Conservation (phyloP, 177 flowering plant genomes). For the Vitis hybrid region DNA sequence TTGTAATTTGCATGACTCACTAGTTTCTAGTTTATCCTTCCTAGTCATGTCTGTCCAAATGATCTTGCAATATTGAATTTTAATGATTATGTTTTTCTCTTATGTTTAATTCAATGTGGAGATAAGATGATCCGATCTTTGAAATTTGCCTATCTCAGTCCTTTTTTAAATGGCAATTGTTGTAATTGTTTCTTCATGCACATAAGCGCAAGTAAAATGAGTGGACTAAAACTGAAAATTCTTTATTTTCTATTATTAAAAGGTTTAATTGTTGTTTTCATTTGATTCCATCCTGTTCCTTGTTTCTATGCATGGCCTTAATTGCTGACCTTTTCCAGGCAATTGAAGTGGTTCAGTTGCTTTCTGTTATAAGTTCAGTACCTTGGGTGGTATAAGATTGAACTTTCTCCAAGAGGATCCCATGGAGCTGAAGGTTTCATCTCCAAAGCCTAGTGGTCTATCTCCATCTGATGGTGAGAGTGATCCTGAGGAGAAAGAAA, state of each 20-base stretch:
- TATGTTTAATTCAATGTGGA: no score
- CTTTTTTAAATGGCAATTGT: neutral
- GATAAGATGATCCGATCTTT: neutral
- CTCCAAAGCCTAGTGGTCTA: constrained; percentile 45
- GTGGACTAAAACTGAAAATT: neutral
- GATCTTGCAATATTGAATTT: no score
- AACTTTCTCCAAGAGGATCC: constrained; percentile 15
- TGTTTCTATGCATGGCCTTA: neutral
- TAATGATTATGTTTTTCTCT: no score
- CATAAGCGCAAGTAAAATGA: neutral
- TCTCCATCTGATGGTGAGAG: constrained; percentile 55
- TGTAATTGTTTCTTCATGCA: neutral
- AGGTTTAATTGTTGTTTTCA: neutral
- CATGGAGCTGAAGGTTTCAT: constrained; percentile 50
- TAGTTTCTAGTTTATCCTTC: no score
- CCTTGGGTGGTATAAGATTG: constrained; percentile 7
- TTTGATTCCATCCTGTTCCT: neutral
- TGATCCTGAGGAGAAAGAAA: constrained; percentile 79
- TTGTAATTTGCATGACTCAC: no score
- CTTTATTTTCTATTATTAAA: neutral
- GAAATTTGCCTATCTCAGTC: neutral
- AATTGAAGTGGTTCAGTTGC: constrained; percentile 3
- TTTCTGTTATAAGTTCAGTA: constrained; percentile 1
- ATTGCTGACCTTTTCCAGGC: neutral
- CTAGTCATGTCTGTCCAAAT: no score